A percentile compares a stretch with the other conserved stretches of the same genome.
Evolutionary conservation across 352 stramenopile species (phyloP).

Genomic region (Phytophthora podocarpi): DNA sequence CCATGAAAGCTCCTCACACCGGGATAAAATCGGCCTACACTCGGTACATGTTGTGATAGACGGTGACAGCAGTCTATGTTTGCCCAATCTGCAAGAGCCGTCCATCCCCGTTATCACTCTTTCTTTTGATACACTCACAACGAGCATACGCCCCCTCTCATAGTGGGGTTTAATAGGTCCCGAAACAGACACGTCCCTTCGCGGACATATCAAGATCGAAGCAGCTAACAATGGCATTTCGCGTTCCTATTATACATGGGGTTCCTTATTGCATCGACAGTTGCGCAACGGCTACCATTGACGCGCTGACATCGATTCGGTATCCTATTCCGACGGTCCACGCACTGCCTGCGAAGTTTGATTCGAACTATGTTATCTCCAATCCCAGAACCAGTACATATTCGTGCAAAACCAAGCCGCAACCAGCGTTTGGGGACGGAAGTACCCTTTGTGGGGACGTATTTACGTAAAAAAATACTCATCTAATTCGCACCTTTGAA

Average conservation of each 20-base stretch:
- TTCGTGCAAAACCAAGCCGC: not conserved
- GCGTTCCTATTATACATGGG: not conserved
- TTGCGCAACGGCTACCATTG: not conserved
- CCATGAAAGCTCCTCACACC: constrained; percentile 19
- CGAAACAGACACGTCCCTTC: not conserved
- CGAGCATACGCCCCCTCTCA: not conserved
- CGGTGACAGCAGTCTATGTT: constrained; percentile 20
- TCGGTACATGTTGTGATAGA: not conserved
- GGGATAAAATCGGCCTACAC: not conserved
- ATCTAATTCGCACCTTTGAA: constrained; percentile 4
- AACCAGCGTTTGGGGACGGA: constrained; percentile 18
- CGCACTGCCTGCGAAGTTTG: not conserved
- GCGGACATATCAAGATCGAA: not conserved
- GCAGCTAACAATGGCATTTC: not conserved
- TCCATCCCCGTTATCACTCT: constrained; percentile 22
- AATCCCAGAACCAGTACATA: not conserved
- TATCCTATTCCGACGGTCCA: constrained; percentile 38
- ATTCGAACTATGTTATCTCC: not conserved
- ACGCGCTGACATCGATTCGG: too few species aligned
- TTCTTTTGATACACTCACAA: not conserved
- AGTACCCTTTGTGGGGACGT: constrained; percentile 29
- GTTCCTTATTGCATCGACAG: not conserved
- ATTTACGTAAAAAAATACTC: constrained; percentile 5
- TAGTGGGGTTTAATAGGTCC: not conserved
- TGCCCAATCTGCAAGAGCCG: constrained; percentile 20